phyloP scores from a whole-genome alignment of 345 rosid genomes.

The Trapa incisa region DNA sequence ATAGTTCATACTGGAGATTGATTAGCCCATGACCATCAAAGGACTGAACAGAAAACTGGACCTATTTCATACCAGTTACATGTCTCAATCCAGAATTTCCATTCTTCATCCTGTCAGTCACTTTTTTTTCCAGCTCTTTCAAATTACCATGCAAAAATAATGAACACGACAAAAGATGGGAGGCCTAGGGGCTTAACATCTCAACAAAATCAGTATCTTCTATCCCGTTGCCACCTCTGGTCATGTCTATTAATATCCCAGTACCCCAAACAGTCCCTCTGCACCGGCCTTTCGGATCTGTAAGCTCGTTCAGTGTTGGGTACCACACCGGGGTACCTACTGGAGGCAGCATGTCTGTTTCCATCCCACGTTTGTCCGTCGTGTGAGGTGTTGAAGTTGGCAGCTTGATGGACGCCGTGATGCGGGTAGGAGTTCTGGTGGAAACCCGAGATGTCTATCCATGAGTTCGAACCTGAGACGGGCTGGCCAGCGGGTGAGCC shows the following conservation, averaged over 20 bases:
- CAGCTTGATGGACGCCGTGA: constrained; percentile 14
- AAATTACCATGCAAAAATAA: neutral
- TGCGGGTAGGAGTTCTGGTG: neutral
- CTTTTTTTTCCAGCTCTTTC: neutral
- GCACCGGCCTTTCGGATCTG: constrained; percentile 35
- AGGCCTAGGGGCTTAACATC: neutral
- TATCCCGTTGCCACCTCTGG: constrained; percentile 45
- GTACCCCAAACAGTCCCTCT: constrained; percentile 26
- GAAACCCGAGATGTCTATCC: neutral
- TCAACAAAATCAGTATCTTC: constrained; percentile 10
- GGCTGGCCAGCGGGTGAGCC: neutral
- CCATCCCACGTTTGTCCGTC: constrained; percentile 2
- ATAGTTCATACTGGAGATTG: too few species aligned
- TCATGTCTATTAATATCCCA: constrained; percentile 31
- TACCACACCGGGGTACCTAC: constrained; percentile 22
- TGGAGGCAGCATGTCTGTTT: constrained; percentile 22
- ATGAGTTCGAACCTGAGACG: neutral
- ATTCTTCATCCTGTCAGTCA: too few species aligned
- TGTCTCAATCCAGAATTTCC: too few species aligned
- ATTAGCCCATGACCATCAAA: too few species aligned
- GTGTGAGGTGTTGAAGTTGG: constrained; percentile 12
- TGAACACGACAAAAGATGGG: neutral
- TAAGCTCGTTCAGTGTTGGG: constrained; percentile 5
- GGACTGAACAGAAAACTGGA: too few species aligned
- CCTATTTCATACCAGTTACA: too few species aligned